Conservation (phyloP, 2,329 filamentous ascomycete genomes). For the Helminthosporium solani region DNA sequence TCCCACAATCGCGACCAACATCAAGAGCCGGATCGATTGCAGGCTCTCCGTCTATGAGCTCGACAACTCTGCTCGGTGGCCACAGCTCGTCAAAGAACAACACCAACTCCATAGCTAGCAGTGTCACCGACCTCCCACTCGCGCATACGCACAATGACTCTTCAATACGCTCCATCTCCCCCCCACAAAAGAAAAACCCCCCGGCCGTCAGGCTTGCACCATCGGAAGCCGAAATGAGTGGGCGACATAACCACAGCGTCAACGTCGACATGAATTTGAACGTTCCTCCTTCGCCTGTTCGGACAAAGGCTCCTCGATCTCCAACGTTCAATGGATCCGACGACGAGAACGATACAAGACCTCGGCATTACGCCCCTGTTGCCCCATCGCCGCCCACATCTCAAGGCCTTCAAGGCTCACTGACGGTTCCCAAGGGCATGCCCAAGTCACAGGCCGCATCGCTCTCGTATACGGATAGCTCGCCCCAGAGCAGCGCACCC, state of each 20-base stretch:
- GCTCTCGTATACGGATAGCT: slow-evolving; percentile 21
- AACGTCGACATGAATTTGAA: slow-evolving; percentile 39
- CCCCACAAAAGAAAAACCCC: slow-evolving; percentile 15
- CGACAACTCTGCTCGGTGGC: slow-evolving; percentile 37
- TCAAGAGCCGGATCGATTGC: slow-evolving; percentile 37
- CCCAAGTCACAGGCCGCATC: slow-evolving; percentile 33
- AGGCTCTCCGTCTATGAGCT: slow-evolving; percentile 32
- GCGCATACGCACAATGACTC: slow-evolving; percentile 12
- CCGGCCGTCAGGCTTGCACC: slow-evolving; percentile 31
- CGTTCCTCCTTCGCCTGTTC: slow-evolving; percentile 35
- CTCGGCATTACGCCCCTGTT: slow-evolving; percentile 27
- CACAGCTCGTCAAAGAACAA: slow-evolving; percentile 34
- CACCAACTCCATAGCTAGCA: slow-evolving; percentile 33
- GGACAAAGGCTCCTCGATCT: slow-evolving; percentile 16
- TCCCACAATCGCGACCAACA: slow-evolving; percentile 42
- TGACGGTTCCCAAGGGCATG: slow-evolving; percentile 20
- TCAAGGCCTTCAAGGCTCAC: slow-evolving; percentile 25
- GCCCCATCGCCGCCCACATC: slow-evolving; percentile 28
- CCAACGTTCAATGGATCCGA: slow-evolving; percentile 33
- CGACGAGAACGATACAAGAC: slow-evolving; percentile 11
- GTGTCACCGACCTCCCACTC: slow-evolving; percentile 36
- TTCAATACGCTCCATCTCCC: slow-evolving; percentile 21
- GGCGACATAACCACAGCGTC: slow-evolving; percentile 36
- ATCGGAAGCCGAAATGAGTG: slow-evolving; percentile 40
- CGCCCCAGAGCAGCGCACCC: slow-evolving; percentile 21